Percentiles rank a stretch among this genome's conserved stretches.
Evolutionary conservation across 1,284 basidiomycete species (phyloP).

Genomic region (Pseudozyma pruni): DNA sequence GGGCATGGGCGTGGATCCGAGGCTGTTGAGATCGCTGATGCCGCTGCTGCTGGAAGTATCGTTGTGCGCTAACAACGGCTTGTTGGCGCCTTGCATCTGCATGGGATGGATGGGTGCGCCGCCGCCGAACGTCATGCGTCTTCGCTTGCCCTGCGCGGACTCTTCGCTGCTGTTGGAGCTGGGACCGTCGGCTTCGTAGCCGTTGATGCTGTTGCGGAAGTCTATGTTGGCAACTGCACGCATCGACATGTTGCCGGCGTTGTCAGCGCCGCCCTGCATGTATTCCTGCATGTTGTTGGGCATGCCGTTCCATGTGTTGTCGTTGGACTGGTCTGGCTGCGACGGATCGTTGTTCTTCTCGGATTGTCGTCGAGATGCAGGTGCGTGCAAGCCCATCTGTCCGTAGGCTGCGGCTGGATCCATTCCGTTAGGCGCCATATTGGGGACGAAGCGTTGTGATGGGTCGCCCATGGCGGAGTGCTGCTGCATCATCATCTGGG

Average conservation of each 20-base stretch:
- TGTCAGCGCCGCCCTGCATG: conserved; percentile 11
- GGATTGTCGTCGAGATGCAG: conserved; percentile 28
- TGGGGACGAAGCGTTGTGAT: conserved; percentile 19
- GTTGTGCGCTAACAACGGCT: conserved; percentile 28
- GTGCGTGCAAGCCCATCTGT: conserved; percentile 41
- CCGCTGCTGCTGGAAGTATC: conserved; percentile 31
- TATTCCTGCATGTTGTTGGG: conserved; percentile 19
- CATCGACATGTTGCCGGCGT: conserved; percentile 20
- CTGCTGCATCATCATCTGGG: conserved; percentile 40
- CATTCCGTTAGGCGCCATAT: conserved; percentile 18
- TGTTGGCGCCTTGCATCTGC: conserved; percentile 16
- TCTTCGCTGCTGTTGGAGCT: conserved; percentile 37
- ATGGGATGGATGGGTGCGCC: conserved; percentile 26
- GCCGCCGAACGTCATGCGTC: conserved; percentile 48
- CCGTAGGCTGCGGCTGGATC: conserved; percentile 50
- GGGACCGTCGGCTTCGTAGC: conserved; percentile 35
- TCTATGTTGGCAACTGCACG: conserved; percentile 18
- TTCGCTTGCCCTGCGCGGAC: conserved; percentile 33
- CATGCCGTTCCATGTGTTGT: conserved; percentile 16
- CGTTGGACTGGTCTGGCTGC: conserved; percentile 8
- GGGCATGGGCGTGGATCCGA: conserved; percentile 20
- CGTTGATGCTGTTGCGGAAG: conserved; percentile 21
- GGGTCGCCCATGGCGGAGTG: conserved; percentile 20
- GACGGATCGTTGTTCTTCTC: conserved; percentile 21
- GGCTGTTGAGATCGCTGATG: conserved; percentile 26